These are phyloP conservation scores for Phytophthora sp. DNA, from an alignment of 352 stramenopile genomes.

Conservation along the genomic window DNA sequence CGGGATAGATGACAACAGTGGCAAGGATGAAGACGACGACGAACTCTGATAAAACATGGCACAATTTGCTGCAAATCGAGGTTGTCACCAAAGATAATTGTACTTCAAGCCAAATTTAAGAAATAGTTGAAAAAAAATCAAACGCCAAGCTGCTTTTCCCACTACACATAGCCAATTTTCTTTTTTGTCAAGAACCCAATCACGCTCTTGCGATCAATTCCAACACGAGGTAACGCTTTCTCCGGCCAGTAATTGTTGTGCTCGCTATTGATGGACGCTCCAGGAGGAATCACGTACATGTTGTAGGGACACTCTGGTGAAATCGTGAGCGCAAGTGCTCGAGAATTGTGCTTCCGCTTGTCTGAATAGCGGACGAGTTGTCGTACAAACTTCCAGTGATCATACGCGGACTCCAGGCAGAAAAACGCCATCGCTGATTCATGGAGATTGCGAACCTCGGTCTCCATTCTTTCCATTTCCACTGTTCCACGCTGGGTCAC, in stretches of 20 bases:
- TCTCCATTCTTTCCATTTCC: constrained; percentile 54
- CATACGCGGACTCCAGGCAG: constrained; percentile 62
- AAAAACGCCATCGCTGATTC: constrained; percentile 62
- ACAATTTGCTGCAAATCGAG: constrained; percentile 8
- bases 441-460: constrained; percentile 41
- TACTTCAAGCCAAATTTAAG: constrained; percentile 12
- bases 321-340: constrained; percentile 54
- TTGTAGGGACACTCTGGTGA: constrained; percentile 45
- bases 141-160: not conserved
- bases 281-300: constrained; percentile 75
- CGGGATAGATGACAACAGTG: constrained; percentile 38
- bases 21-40: constrained; percentile 38
- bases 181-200: constrained; percentile 68
- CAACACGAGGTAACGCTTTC: constrained; percentile 47
- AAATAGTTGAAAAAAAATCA: constrained; percentile 1
- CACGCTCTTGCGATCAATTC: constrained; percentile 61
- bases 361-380: constrained; percentile 70
- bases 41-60: constrained; percentile 15
- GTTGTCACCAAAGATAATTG: constrained; percentile 11
- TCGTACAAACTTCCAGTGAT: constrained; percentile 79
- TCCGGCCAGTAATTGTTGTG: constrained; percentile 76
- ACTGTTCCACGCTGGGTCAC: constrained; percentile 50
- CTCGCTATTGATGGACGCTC: constrained; percentile 76
- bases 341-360: constrained; percentile 61
- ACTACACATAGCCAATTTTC: constrained; percentile 27